phyloP scores from a whole-genome alignment of 192 early-diverging fungal species.

The Spizellomyces punctatus region DNA sequence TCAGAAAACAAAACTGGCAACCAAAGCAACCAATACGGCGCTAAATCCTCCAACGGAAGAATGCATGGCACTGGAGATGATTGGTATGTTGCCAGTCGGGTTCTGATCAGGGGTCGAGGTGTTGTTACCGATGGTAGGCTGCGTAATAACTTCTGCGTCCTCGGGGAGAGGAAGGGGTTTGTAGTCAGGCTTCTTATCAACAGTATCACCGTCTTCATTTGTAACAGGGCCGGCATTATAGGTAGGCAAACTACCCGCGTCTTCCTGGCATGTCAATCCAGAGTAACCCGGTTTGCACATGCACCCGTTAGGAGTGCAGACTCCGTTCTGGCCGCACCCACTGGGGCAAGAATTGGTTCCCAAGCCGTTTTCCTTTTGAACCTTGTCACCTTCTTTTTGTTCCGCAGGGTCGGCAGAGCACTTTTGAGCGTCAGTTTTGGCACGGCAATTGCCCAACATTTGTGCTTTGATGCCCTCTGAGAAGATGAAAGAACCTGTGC shows the following conservation, averaged over 20 bases:
- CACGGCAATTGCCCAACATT: slow-evolving; percentile 24
- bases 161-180: background rate
- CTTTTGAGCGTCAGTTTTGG: slow-evolving; percentile 7
- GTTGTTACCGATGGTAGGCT: background rate
- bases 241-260: background rate
- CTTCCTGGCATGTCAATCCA: slow-evolving; percentile 12
- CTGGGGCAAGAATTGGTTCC: slow-evolving; percentile 6
- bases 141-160: background rate
- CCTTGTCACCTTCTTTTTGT: background rate
- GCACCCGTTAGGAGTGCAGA: slow-evolving; percentile 26
- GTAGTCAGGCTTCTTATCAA: slow-evolving; percentile 4
- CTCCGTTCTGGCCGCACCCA: slow-evolving; percentile 16
- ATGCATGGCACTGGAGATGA: no score
- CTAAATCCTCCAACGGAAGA: no score
- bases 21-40: no score
- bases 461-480: slow-evolving; percentile 7
- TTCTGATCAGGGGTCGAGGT: background rate
- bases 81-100: no score
- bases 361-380: slow-evolving; percentile 1
- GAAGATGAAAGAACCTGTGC: slow-evolving; percentile 27
- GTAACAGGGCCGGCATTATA: slow-evolving; percentile 1
- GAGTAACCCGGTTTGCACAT: slow-evolving; percentile 16
- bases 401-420: background rate
- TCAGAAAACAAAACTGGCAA: no score
- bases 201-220: background rate